Percentiles rank a stretch among this genome's conserved stretches.
These are phyloP conservation scores for Epichloe sibirici DNA, from an alignment of 2,329 filamentous ascomycete species.

Conservation along the genomic window DNA sequence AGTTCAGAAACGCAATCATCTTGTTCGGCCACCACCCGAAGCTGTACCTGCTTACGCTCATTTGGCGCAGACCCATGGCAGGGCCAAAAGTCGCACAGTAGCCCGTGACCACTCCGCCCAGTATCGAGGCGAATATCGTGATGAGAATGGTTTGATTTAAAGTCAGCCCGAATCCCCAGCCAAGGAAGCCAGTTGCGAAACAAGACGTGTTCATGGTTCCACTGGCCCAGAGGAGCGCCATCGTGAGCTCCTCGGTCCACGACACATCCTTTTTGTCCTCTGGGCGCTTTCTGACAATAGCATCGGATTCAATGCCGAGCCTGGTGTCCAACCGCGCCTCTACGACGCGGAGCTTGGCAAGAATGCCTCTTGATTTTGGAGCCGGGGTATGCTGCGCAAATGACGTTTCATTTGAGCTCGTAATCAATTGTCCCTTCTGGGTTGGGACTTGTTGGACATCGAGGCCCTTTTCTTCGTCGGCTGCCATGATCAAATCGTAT, in stretches of 20 bases:
- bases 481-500: neutral
- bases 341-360: conserved; percentile 26
- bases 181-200: conserved; percentile 39
- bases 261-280: conserved; percentile 23
- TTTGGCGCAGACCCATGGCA: conserved; percentile 36
- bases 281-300: conserved; percentile 31
- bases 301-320: conserved; percentile 36
- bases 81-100: conserved; percentile 39
- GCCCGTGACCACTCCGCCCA: conserved; percentile 22
- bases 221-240: conserved; percentile 40
- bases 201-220: conserved; percentile 39
- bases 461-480: conserved; percentile 1
- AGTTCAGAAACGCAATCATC: conserved; percentile 31
- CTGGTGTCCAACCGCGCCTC: conserved; percentile 32
- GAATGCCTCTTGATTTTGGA: conserved; percentile 13
- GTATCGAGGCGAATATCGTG: conserved; percentile 32
- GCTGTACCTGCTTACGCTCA: conserved; percentile 35
- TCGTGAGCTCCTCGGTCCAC: conserved; percentile 30
- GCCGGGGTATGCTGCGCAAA: too few relatives aligned
- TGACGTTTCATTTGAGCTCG: neutral
- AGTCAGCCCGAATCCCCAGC: conserved; percentile 34
- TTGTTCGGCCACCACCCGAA: conserved; percentile 40
- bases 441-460: neutral
- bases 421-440: neutral
- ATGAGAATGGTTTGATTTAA: conserved; percentile 31